phyloP scores from a whole-genome alignment of 2,329 filamentous ascomycete genomes.

The Talaromyces amestolkiae region DNA sequence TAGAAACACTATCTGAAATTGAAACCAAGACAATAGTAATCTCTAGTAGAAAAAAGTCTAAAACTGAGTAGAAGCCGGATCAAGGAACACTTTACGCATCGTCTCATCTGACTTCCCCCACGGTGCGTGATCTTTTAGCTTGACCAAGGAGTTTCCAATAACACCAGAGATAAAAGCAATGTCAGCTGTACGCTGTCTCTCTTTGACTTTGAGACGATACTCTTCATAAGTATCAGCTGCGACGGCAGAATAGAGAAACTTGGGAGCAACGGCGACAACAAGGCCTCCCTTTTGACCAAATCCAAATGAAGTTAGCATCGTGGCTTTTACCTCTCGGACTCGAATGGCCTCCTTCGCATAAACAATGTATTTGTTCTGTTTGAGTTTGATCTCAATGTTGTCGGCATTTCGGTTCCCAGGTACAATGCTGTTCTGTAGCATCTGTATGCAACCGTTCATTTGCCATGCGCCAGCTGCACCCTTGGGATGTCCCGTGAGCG shows the following conservation, averaged over 20 bases:
- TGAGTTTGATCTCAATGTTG: constrained; percentile 93
- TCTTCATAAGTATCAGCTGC: background rate
- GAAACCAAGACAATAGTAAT: background rate
- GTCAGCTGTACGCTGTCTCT: background rate
- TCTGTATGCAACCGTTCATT: constrained; percentile 97
- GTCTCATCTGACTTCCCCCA: constrained; percentile 9
- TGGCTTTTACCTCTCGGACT: constrained; percentile 96
- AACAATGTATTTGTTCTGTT: constrained; percentile 95
- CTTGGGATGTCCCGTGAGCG: constrained; percentile 97
- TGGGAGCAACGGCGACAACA: constrained; percentile 92
- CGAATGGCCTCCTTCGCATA: constrained; percentile 94
- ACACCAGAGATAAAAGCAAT: constrained; percentile 1
- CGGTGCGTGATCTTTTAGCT: background rate
- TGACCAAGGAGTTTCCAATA: background rate
- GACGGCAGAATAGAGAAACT: constrained; percentile 68
- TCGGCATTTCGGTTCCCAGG: constrained; percentile 97
- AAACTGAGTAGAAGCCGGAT: background rate
- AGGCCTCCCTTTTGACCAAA: constrained; percentile 99
- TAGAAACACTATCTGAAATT: background rate
- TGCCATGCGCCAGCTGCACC: constrained; percentile 99
- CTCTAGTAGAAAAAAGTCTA: background rate
- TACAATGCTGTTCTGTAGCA: constrained; percentile 88
- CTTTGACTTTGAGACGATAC: background rate
- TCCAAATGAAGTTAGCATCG: constrained; percentile 97
- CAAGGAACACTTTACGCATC: constrained; percentile 3